Conservation (phyloP, 2,329 filamentous ascomycete species). For the Trichophyton equinum region DNA sequence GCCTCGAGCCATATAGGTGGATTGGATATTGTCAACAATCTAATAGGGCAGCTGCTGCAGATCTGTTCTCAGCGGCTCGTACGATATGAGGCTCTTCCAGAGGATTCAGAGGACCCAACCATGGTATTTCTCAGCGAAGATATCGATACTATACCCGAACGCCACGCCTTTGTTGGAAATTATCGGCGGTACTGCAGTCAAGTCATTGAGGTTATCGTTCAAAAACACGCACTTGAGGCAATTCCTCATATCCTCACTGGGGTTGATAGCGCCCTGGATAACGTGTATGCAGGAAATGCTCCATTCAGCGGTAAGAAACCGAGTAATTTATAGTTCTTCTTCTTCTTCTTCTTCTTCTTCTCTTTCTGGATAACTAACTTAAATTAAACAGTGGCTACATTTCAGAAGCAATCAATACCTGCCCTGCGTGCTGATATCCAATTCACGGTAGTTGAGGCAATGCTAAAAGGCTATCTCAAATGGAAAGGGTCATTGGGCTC, state of each 20-base stretch:
- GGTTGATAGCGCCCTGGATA: conserved; percentile 60
- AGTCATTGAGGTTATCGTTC: conserved; percentile 76
- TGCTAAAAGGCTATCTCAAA: conserved; percentile 75
- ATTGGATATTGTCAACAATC: conserved; percentile 42
- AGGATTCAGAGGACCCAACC: conserved; percentile 67
- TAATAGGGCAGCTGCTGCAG: conserved; percentile 65
- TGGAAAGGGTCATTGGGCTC: conserved; percentile 51
- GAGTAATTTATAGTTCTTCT: neutral
- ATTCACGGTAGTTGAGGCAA: conserved; percentile 77
- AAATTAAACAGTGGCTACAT: conserved; percentile 21
- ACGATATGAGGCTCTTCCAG: conserved; percentile 74
- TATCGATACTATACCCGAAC: conserved; percentile 85
- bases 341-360: neutral
- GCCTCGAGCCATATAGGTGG: conserved; percentile 56
- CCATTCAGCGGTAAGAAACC: conserved; percentile 49
- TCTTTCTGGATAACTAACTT: neutral
- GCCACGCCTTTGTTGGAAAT: conserved; percentile 89
- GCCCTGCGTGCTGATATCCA: conserved; percentile 70
- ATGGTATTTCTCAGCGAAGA: conserved; percentile 79
- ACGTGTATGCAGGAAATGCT: conserved; percentile 59
- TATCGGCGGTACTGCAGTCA: conserved; percentile 83
- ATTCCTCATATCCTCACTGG: conserved; percentile 74
- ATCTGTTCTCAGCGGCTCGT: conserved; percentile 72
- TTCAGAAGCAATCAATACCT: conserved; percentile 30
- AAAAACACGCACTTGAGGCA: conserved; percentile 69